A percentile compares a stretch with the other conserved stretches of the same genome.
Evolutionary conservation across 1,139 yeast species (phyloP).

Genomic region (Kazachstania sp.): DNA sequence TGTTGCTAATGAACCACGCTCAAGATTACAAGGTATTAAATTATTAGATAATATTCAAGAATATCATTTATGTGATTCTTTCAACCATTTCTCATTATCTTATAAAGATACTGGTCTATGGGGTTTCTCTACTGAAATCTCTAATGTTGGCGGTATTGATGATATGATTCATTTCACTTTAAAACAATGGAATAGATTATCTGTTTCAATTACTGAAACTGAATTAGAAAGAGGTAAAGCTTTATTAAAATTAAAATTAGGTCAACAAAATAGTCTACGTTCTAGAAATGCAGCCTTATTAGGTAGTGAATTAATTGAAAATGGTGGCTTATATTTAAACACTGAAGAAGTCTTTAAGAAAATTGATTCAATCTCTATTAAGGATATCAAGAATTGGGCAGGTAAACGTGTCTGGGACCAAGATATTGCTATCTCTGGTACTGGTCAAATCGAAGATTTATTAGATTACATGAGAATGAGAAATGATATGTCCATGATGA

Average conservation of each 20-base stretch:
- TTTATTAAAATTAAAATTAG: conserved; percentile 54
- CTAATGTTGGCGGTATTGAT: conserved; percentile 52
- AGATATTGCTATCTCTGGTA: conserved; percentile 73
- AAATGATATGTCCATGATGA: conserved; percentile 82
- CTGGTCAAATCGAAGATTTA: conserved; percentile 77
- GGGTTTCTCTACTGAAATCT: conserved; percentile 66
- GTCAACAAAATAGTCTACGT: conserved; percentile 19
- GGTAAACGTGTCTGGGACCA: conserved; percentile 69
- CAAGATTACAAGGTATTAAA: conserved; percentile 75
- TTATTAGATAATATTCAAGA: conserved; percentile 67
- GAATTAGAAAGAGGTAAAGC: conserved; percentile 75
- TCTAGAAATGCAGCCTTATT: conserved; percentile 42
- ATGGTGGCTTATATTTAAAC: conserved; percentile 51
- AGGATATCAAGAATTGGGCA: conserved; percentile 66
- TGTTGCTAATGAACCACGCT: conserved; percentile 43
- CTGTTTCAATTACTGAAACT: conserved; percentile 63
- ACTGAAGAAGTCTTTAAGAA: conserved; percentile 50
- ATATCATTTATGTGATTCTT: conserved; percentile 63
- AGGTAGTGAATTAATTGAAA: conserved; percentile 51
- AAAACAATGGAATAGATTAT: conserved; percentile 81
- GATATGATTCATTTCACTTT: conserved; percentile 71
- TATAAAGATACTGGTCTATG: conserved; percentile 74
- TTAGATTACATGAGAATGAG: conserved; percentile 78
- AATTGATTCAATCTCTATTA: conserved; percentile 55
- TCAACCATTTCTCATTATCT: conserved; percentile 60